Evolutionary conservation across 495 filamentous ascomycete species (phyloP).

Genomic region (Daldinia decipiens): DNA sequence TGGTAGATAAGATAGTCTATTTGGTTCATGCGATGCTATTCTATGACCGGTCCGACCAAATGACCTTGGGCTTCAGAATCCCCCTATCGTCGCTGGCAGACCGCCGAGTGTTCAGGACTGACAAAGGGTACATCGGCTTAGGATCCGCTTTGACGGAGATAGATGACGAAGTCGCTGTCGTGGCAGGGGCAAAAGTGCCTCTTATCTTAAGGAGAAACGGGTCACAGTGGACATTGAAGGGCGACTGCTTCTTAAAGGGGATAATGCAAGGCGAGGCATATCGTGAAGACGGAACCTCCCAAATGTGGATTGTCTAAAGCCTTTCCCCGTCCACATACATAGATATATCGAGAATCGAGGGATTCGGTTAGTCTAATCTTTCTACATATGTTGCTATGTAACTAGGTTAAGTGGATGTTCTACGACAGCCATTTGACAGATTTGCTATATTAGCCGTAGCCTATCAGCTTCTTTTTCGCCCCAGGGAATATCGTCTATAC

Average conservation of each 20-base stretch:
- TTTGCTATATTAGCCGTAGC: background rate
- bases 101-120: conserved; percentile 35
- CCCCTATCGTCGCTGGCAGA: conserved; percentile 37
- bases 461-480: background rate
- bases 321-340: background rate
- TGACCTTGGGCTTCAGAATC: conserved; percentile 35
- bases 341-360: too few relatives aligned
- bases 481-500: background rate
- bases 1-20: conserved; percentile 23
- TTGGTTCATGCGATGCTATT: conserved; percentile 28
- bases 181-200: conserved; percentile 35
- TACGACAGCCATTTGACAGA: background rate
- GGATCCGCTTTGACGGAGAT: conserved; percentile 37
- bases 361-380: background rate
- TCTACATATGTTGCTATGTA: background rate
- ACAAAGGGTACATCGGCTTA: conserved; percentile 35
- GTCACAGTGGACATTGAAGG: conserved; percentile 34
- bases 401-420: background rate
- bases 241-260: conserved; percentile 40
- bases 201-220: conserved; percentile 24
- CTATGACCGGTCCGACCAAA: conserved; percentile 27
- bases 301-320: conserved; percentile 35
- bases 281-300: conserved; percentile 26
- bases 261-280: conserved; percentile 40
- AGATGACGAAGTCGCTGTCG: conserved; percentile 36